Base-by-base conservation (phyloP, 768 basidiomycete species). In the Ephemerocybe angulata region DNA sequence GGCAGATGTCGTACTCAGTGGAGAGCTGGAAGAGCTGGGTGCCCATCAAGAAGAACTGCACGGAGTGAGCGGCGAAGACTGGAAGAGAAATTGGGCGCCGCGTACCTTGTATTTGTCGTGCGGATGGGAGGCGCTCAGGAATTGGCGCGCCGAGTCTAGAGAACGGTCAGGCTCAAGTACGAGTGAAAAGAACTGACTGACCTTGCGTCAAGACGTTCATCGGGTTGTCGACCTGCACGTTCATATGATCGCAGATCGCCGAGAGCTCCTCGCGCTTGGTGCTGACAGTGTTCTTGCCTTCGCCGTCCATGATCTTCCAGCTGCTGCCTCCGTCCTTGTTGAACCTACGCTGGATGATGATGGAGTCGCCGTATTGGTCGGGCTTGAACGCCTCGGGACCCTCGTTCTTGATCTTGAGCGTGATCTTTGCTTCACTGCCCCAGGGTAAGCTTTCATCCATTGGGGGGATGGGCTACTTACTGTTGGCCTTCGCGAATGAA, bases 141-240 rank as follows among this genome's bases (percentile, higher is more conserved):
- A 99, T 61, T 91, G 88, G 19, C 87, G 74, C 3, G 87, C 85
- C 53, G 84, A 72, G 68, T 90, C 87, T 80, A 41, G 5, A 43
- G n/a, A n/a, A n/a, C n/a, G n/a, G n/a, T n/a, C n/a, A n/a, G n/a
- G n/a, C n/a, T n/a, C n/a, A n/a, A n/a, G n/a, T n/a, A n/a, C n/a
- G n/a, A n/a, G n/a, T n/a, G n/a, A n/a, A n/a, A n/a, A 25, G 13
- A 12, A 71, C 22, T 49, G 8, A 56, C 63, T 24, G 58, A 80
- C 88, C 90, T 78, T 93, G 92, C 1, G 91, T 94, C 41, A 96
- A 78, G 25, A 99, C 87, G 58, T 92, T 98, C 85, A 98, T 85
- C 1, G 95, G 96, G 64, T 95, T 95, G 67, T 97, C 93, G 56
- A 97, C 91, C 66, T 96, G 93, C 53, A 99, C 91, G 62, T 93